Conservation (phyloP, 202 grass and related monocot species). For the Cymbopogon flexuosus region DNA sequence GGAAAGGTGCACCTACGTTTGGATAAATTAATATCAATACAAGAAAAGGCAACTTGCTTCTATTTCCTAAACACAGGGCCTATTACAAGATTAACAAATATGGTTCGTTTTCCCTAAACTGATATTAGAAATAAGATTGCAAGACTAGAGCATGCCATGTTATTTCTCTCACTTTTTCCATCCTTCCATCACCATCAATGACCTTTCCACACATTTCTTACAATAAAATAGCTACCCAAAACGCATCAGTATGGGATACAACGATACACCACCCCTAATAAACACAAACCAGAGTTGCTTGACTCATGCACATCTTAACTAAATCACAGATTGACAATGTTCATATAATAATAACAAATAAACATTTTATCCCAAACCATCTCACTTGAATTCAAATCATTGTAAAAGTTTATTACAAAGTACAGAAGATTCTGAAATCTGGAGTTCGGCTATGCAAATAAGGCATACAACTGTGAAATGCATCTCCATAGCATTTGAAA, state of each 20-base stretch:
- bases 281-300: slow-evolving; percentile 4
- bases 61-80: background rate
- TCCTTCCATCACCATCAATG: background rate
- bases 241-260: slow-evolving; percentile 1
- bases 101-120: background rate
- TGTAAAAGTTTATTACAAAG: background rate
- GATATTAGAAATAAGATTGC: background rate
- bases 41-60: background rate
- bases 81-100: background rate
- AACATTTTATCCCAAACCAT: background rate
- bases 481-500: background rate
- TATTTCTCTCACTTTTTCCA: slow-evolving; percentile 4
- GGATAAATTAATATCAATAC: background rate
- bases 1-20: background rate
- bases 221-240: background rate
- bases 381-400: slow-evolving; percentile 9
- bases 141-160: background rate
- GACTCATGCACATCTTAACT: background rate
- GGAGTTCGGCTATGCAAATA: background rate
- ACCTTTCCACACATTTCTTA: background rate
- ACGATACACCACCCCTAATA: background rate
- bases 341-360: slow-evolving; percentile 2
- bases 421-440: background rate
- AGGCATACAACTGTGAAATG: background rate
- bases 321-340: background rate